phyloP scores from a whole-genome alignment of 352 stramenopile species.

The Globisporangium polare region DNA sequence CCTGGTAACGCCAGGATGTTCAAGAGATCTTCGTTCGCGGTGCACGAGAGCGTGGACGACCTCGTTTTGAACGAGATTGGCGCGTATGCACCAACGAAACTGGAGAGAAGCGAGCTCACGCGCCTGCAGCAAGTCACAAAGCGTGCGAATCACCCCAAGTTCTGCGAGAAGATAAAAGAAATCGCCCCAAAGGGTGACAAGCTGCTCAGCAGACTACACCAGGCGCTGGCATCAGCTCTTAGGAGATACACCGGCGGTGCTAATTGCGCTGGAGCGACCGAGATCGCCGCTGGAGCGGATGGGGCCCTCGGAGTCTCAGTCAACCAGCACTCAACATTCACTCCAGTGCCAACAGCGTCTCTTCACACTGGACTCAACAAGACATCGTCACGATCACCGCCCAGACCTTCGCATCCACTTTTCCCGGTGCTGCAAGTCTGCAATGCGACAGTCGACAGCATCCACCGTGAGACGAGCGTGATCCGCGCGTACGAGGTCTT shows the following conservation, averaged over 20 bases:
- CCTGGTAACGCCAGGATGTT: conserved; percentile 7
- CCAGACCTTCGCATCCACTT: background rate
- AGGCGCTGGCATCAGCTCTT: background rate
- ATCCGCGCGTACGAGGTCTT: conserved; percentile 1
- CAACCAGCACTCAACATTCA: background rate
- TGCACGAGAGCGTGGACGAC: background rate
- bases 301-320: background rate
- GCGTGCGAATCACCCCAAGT: background rate
- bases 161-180: background rate
- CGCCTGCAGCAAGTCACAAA: conserved; percentile 3
- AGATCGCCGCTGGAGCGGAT: background rate
- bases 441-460: background rate
- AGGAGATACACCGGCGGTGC: background rate
- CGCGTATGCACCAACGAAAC: background rate
- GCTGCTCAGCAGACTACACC: background rate
- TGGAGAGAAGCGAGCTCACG: background rate
- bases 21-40: background rate
- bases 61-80: background rate
- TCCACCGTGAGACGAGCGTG: background rate
- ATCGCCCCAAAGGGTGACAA: background rate
- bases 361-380: background rate
- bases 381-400: background rate
- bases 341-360: background rate
- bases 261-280: background rate
- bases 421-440: background rate